Evolutionary conservation across 176 grass and related monocot species (phyloP).

Genomic region (Pharus latifolius): DNA sequence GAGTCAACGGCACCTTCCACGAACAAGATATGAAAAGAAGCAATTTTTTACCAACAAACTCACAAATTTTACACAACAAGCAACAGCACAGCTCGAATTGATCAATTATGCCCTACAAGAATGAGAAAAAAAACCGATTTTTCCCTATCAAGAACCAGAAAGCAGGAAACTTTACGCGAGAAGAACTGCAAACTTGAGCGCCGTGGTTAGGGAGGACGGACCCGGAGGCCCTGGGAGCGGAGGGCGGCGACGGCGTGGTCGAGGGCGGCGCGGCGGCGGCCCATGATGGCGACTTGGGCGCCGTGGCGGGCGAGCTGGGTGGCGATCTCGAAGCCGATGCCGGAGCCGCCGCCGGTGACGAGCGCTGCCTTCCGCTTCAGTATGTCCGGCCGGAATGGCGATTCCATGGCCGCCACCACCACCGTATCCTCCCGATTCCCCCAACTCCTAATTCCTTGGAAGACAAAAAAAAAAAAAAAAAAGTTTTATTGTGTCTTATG

Average conservation of each 20-base stretch:
- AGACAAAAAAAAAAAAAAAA: no score
- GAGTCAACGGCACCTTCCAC: not conserved
- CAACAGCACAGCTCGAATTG: no score
- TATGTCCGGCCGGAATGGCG: conserved; percentile 65
- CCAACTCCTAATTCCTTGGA: no score
- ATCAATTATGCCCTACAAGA: no score
- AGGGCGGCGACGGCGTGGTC: conserved; percentile 66
- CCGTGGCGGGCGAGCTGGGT: conserved; percentile 72
- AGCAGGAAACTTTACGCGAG: not conserved
- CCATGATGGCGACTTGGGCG: conserved; percentile 74
- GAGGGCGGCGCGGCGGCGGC: conserved; percentile 73
- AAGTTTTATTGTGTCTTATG: no score
- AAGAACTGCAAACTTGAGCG: not conserved
- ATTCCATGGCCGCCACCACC: conserved; percentile 22
- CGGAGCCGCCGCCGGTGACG: conserved; percentile 78
- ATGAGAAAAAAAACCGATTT: not conserved
- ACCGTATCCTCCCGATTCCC: no score
- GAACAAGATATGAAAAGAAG: not conserved
- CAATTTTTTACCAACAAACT: not conserved
- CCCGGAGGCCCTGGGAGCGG: conserved; percentile 52
- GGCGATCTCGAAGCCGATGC: conserved; percentile 79
- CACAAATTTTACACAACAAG: not conserved
- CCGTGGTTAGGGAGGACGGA: not conserved
- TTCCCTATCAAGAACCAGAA: not conserved
- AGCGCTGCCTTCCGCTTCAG: conserved; percentile 71